These are phyloP conservation scores for Kurtzmaniella fragi DNA, from an alignment of 805 yeast species.

Conservation along the genomic window DNA sequence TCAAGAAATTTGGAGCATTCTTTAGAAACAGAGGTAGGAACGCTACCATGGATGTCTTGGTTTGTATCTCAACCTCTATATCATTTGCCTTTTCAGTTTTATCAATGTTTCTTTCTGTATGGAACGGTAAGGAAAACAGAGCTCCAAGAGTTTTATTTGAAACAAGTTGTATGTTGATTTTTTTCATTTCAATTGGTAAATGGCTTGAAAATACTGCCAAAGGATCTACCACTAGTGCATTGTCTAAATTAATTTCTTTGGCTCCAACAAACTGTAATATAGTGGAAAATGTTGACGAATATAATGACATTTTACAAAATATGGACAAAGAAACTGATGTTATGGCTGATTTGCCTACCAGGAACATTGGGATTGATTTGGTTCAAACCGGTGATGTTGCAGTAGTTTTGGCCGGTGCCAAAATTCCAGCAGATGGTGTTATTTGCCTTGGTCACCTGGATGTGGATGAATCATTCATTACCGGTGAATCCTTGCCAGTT, in stretches of 20 bases:
- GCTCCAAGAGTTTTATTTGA: constrained; percentile 78
- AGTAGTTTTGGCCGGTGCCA: constrained; percentile 78
- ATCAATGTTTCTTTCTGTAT: constrained; percentile 49
- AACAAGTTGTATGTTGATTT: constrained; percentile 77
- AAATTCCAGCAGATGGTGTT: constrained; percentile 87
- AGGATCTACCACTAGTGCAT: constrained; percentile 87
- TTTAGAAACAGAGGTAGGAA: constrained; percentile 51
- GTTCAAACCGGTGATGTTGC: constrained; percentile 75
- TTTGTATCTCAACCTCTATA: constrained; percentile 73
- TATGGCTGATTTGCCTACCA: constrained; percentile 30
- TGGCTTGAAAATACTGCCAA: constrained; percentile 89
- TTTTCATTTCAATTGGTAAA: constrained; percentile 85
- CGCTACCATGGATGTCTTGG: constrained; percentile 89
- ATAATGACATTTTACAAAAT: constrained; percentile 14
- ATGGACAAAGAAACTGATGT: constrained; percentile 5
- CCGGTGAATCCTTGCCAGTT: constrained; percentile 87
- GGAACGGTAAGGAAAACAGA: constrained; percentile 30
- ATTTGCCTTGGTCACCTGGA: constrained; percentile 76
- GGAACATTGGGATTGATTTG: constrained; percentile 64
- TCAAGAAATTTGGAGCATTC: constrained; percentile 59
- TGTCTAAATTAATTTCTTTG: constrained; percentile 72
- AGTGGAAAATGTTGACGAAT: constrained; percentile 36
- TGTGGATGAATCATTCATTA: constrained; percentile 81
- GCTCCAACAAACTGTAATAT: constrained; percentile 76
- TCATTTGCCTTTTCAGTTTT: constrained; percentile 72